phyloP scores from a whole-genome alignment of 176 grass and related monocot genomes.

The Rhynchospora tenuis region DNA sequence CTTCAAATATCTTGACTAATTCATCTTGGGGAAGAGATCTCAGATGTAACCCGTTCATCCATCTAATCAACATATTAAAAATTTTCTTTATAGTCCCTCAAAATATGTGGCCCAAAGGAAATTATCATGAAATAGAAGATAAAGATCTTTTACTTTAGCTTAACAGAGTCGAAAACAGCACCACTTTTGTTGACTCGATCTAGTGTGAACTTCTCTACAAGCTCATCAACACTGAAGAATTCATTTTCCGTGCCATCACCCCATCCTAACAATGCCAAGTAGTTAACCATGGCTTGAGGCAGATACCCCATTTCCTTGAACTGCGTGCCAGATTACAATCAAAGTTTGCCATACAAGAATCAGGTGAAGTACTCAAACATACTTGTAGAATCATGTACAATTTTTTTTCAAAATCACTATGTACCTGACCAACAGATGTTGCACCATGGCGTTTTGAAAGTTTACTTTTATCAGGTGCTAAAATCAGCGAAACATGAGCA shows the following conservation, averaged over 20 bases:
- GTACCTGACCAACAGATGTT: conserved; percentile 96
- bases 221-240: conserved; percentile 79
- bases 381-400: background rate
- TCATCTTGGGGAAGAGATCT: conserved; percentile 63
- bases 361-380: background rate
- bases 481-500: conserved; percentile 97
- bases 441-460: conserved; percentile 95
- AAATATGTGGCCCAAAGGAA: background rate
- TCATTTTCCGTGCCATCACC: conserved; percentile 99
- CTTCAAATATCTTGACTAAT: conserved; percentile 66
- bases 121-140: background rate
- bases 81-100: background rate
- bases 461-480: conserved; percentile 99
- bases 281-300: conserved; percentile 96
- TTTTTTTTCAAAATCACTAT: background rate
- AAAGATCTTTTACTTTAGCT: conserved; percentile 58
- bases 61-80: conserved; percentile 36
- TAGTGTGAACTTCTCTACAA: conserved; percentile 90
- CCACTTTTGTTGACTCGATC: conserved; percentile 98
- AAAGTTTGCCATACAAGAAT: conserved; percentile 4
- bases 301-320: conserved; percentile 99
- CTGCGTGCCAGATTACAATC: conserved; percentile 37
- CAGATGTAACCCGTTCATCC: conserved; percentile 97
- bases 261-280: conserved; percentile 88
- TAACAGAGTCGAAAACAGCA: conserved; percentile 83